Evolutionary conservation across 768 basidiomycete genomes (phyloP).

Genomic region (Rhodosporidiobolus odoratus): DNA sequence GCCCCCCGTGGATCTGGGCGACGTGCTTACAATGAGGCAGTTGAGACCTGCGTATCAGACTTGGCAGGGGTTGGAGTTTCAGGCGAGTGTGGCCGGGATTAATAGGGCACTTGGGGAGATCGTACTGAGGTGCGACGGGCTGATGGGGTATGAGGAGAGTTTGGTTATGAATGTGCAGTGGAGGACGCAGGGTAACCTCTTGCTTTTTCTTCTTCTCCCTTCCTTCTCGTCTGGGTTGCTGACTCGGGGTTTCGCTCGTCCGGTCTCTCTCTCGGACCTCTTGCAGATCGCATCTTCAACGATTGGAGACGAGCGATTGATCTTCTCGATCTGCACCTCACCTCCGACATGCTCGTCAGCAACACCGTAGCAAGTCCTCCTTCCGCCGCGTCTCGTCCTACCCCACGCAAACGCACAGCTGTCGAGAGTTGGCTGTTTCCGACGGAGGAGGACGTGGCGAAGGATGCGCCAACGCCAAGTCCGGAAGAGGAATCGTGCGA

Average conservation of each 20-base stretch:
- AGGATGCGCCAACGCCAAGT: neutral
- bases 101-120: conserved; percentile 43
- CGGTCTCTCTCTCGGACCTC: no score
- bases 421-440: conserved; percentile 45
- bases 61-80: conserved; percentile 40
- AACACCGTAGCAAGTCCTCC: neutral
- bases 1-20: conserved; percentile 45
- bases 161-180: conserved; percentile 27
- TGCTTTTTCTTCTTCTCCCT: neutral
- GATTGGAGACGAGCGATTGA: conserved; percentile 8
- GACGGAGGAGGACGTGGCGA: conserved; percentile 6
- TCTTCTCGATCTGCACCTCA: conserved; percentile 17
- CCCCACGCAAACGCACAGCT: conserved; percentile 1
- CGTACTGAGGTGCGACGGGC: conserved; percentile 36
- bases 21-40: conserved; percentile 44
- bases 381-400: neutral
- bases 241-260: neutral
- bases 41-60: conserved; percentile 33
- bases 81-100: conserved; percentile 44
- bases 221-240: neutral
- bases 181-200: conserved; percentile 27
- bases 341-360: neutral
- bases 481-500: neutral
- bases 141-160: conserved; percentile 9
- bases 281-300: conserved; percentile 38